A percentile compares a stretch with the other conserved stretches of the same genome.
Conservation (phyloP, 2,329 filamentous ascomycete genomes). For the Immersiporthe knoxdaviesiana region DNA sequence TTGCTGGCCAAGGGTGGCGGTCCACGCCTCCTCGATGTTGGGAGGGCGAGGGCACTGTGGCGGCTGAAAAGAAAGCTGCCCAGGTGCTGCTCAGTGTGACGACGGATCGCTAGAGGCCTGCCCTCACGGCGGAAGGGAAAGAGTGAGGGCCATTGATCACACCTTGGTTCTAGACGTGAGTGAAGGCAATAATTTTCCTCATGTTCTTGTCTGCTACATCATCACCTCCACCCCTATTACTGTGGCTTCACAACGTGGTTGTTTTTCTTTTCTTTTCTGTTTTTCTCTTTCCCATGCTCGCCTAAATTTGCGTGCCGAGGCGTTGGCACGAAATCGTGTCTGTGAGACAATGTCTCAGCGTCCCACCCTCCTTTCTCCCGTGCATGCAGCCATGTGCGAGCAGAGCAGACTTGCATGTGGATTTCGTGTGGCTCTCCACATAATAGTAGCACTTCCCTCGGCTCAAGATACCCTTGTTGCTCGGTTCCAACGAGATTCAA, state of each 20-base stretch:
- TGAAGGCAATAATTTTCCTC: conserved; percentile 34
- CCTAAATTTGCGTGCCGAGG: neutral
- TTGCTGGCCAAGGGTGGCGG: conserved; percentile 37
- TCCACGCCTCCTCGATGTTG: conserved; percentile 38
- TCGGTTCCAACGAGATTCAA: conserved; percentile 11
- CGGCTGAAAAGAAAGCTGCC: conserved; percentile 32
- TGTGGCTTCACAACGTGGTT: conserved; percentile 6
- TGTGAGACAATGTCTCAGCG: conserved; percentile 15
- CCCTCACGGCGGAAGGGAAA: conserved; percentile 35
- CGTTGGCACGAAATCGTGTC: conserved; percentile 4
- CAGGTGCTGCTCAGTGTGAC: conserved; percentile 43
- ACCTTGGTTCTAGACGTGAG: conserved; percentile 39
- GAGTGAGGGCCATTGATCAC: conserved; percentile 38
- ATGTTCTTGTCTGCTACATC: neutral
- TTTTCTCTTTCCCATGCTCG: neutral
- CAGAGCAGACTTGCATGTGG: conserved; percentile 10
- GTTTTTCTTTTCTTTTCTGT: too few species aligned
- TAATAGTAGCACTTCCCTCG: conserved; percentile 3
- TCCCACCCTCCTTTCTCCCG: neutral
- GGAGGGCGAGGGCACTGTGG: conserved; percentile 37
- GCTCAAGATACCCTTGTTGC: conserved; percentile 25
- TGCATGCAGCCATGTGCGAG: conserved; percentile 6
- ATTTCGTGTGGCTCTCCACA: neutral
- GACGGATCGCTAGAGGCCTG: conserved; percentile 36
- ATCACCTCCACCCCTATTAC: neutral